These are phyloP conservation scores for Fusarium chuoi DNA, from an alignment of 2,329 filamentous ascomycete genomes.

Conservation along the genomic window DNA sequence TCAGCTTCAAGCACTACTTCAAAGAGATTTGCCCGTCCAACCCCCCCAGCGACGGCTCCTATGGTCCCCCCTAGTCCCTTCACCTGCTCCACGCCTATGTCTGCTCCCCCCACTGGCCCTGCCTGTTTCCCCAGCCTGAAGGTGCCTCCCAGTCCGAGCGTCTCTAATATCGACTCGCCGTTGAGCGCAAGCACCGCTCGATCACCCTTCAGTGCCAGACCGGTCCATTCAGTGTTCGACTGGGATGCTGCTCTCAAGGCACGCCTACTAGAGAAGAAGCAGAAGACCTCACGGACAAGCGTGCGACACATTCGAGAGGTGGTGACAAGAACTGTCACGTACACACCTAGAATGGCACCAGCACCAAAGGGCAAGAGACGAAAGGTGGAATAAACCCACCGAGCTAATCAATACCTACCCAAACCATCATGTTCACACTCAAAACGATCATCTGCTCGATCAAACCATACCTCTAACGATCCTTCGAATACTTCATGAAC, in stretches of 20 bases:
- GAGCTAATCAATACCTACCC: neutral
- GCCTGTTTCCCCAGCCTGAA: slow-evolving; percentile 74
- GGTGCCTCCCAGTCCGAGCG: slow-evolving; percentile 79
- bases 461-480: slow-evolving; percentile 30
- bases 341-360: slow-evolving; percentile 86
- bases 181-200: slow-evolving; percentile 68
- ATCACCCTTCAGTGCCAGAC: slow-evolving; percentile 79
- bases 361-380: slow-evolving; percentile 93
- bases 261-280: slow-evolving; percentile 70
- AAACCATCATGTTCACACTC: slow-evolving; percentile 9
- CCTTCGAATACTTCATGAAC: slow-evolving; percentile 37
- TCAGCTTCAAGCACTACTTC: slow-evolving; percentile 53
- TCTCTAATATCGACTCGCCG: slow-evolving; percentile 76
- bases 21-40: slow-evolving; percentile 42
- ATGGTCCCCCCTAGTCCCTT: slow-evolving; percentile 61
- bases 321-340: slow-evolving; percentile 93
- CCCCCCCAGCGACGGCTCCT: slow-evolving; percentile 51
- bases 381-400: slow-evolving; percentile 65
- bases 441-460: slow-evolving; percentile 7
- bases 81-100: slow-evolving; percentile 64
- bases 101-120: slow-evolving; percentile 69
- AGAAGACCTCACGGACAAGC: slow-evolving; percentile 68
- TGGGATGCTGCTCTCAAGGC: slow-evolving; percentile 79
- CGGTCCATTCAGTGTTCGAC: slow-evolving; percentile 77
- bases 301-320: slow-evolving; percentile 84